Conservation (phyloP, 2,329 filamentous ascomycete genomes). For the Botrytis fabae region DNA sequence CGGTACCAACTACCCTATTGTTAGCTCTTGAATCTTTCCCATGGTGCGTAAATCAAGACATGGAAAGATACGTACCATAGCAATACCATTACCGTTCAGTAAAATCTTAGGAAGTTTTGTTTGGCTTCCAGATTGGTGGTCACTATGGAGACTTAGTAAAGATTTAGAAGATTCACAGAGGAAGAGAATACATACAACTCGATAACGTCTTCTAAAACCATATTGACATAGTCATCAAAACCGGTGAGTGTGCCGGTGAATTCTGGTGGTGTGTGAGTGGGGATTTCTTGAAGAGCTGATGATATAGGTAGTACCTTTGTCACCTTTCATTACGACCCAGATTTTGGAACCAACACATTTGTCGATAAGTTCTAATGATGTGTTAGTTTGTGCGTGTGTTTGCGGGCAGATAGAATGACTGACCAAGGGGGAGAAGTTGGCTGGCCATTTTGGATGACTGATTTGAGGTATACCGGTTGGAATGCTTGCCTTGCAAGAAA, state of each 20-base stretch:
- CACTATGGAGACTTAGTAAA: slow-evolving; percentile 59
- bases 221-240: slow-evolving; percentile 99
- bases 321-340: slow-evolving; percentile 99
- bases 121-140: slow-evolving; percentile 78
- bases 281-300: neutral
- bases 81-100: slow-evolving; percentile 97
- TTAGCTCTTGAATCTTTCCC: slow-evolving; percentile 18
- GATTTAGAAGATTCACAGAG: neutral
- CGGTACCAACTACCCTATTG: slow-evolving; percentile 63
- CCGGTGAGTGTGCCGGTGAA: slow-evolving; percentile 93
- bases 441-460: slow-evolving; percentile 36
- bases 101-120: slow-evolving; percentile 92
- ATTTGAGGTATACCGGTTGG: too few relatives aligned
- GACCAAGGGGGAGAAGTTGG: slow-evolving; percentile 39
- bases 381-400: slow-evolving; percentile 32
- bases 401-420: slow-evolving; percentile 25
- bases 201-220: slow-evolving; percentile 96
- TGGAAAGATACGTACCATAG: slow-evolving; percentile 69
- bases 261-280: slow-evolving; percentile 55
- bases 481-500: neutral
- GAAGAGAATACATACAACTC: slow-evolving; percentile 69
- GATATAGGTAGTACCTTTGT: slow-evolving; percentile 69
- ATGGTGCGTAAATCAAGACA: neutral
- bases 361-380: slow-evolving; percentile 82
- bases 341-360: slow-evolving; percentile 97